These are phyloP conservation scores for Periconia sp. DNA, from an alignment of 2,329 filamentous ascomycete genomes.

Conservation along the genomic window DNA sequence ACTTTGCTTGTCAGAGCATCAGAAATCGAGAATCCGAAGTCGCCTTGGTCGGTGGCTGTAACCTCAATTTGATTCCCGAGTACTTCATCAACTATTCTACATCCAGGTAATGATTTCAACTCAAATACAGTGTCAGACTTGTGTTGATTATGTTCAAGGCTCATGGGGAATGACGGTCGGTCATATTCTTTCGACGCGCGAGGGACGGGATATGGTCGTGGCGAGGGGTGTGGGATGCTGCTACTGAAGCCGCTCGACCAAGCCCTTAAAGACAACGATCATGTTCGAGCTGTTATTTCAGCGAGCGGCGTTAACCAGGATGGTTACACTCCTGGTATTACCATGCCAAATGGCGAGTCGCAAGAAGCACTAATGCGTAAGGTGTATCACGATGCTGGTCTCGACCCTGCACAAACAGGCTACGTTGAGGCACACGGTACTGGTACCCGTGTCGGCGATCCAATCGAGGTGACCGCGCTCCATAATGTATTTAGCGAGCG, in stretches of 20 bases:
- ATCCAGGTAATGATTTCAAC: slow-evolving; percentile 10
- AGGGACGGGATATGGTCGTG: slow-evolving; percentile 64
- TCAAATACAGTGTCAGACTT: not conserved
- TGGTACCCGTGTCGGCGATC: slow-evolving; percentile 55
- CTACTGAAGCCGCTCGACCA: slow-evolving; percentile 61
- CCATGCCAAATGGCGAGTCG: slow-evolving; percentile 58
- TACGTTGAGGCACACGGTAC: slow-evolving; percentile 49
- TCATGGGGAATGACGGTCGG: slow-evolving; percentile 31
- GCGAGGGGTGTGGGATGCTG: slow-evolving; percentile 63
- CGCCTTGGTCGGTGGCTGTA: slow-evolving; percentile 24
- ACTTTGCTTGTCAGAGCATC: slow-evolving; percentile 32
- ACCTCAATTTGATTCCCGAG: slow-evolving; percentile 27
- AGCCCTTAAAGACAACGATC: slow-evolving; percentile 60
- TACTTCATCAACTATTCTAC: slow-evolving; percentile 26
- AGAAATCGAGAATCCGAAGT: slow-evolving; percentile 26
- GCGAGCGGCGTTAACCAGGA: slow-evolving; percentile 51
- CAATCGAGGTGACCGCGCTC: slow-evolving; percentile 30
- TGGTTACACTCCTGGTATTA: slow-evolving; percentile 60
- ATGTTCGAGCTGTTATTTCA: slow-evolving; percentile 49
- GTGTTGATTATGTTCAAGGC: not conserved
- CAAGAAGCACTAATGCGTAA: slow-evolving; percentile 35
- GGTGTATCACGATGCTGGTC: slow-evolving; percentile 22
- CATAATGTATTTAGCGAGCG: slow-evolving; percentile 23
- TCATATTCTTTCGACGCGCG: slow-evolving; percentile 50
- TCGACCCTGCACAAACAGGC: slow-evolving; percentile 26